Conservation (phyloP, 192 early-diverging fungal genomes). For the Coemansia furcata region DNA sequence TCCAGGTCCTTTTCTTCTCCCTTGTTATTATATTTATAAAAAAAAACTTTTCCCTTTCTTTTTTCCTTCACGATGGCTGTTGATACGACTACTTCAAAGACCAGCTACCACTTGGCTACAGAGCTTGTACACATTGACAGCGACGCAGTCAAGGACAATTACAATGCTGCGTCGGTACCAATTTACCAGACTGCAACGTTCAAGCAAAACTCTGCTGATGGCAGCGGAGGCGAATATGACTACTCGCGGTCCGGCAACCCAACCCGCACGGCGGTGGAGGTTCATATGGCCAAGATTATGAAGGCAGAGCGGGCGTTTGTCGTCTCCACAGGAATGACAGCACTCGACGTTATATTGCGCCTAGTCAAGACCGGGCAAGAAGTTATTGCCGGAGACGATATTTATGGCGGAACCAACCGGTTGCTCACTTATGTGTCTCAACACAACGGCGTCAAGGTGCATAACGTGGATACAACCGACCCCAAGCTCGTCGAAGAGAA, state of each 20-base stretch:
- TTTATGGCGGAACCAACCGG: slow-evolving; percentile 97
- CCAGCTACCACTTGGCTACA: slow-evolving; percentile 66
- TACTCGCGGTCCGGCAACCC: slow-evolving; percentile 97
- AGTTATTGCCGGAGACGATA: slow-evolving; percentile 92
- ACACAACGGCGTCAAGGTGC: slow-evolving; percentile 76
- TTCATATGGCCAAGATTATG: slow-evolving; percentile 95
- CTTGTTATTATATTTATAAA: background rate
- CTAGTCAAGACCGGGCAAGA: slow-evolving; percentile 85
- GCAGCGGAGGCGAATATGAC: slow-evolving; percentile 85
- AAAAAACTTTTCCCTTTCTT: background rate
- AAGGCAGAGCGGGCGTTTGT: slow-evolving; percentile 79
- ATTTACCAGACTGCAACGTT: slow-evolving; percentile 99
- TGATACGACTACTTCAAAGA: background rate
- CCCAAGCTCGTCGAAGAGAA: slow-evolving; percentile 59
- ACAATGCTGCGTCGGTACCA: slow-evolving; percentile 89
- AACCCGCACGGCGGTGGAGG: slow-evolving; percentile 89
- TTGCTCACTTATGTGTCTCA: slow-evolving; percentile 81
- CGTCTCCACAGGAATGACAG: slow-evolving; percentile 90
- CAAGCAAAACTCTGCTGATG: slow-evolving; percentile 79
- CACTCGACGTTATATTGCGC: slow-evolving; percentile 88
- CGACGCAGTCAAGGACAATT: slow-evolving; percentile 70
- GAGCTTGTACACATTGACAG: slow-evolving; percentile 74
- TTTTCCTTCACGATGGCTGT: slow-evolving; percentile 10
- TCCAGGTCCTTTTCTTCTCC: background rate
- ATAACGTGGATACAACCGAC: slow-evolving; percentile 89